A percentile compares a stretch with the other conserved stretches of the same genome.
Evolutionary conservation across 371 early-diverging fungal species (phyloP).

Genomic region (Circinella minor): DNA sequence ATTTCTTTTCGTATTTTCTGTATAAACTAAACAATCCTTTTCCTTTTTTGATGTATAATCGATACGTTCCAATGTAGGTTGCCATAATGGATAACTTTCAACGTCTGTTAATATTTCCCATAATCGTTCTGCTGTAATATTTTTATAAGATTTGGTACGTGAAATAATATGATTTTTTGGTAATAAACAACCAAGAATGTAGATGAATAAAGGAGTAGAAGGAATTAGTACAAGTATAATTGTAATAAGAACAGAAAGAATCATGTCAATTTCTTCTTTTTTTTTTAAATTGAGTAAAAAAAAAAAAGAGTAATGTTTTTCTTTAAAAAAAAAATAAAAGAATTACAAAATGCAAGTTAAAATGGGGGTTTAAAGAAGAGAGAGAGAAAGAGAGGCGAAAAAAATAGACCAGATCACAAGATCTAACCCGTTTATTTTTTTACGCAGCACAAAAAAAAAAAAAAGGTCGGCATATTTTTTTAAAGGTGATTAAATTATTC

Average conservation of each 20-base stretch:
- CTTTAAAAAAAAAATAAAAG: neutral
- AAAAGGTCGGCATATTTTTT: neutral
- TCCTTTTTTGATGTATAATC: constrained; percentile 23
- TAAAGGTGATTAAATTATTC: no score
- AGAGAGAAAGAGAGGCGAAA: neutral
- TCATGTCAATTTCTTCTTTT: constrained; percentile 8
- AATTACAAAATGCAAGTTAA: no score
- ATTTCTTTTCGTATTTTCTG: constrained; percentile 10
- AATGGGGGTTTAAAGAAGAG: neutral
- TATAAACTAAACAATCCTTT: constrained; percentile 13
- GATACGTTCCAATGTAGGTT: constrained; percentile 34
- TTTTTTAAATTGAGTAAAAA: no score
- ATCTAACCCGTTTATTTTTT: no score
- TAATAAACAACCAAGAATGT: constrained; percentile 22
- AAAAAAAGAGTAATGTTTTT: neutral
- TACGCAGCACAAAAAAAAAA: constrained; percentile 1
- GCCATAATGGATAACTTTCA: constrained; percentile 45
- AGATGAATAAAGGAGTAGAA: constrained; percentile 22
- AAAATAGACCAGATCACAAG: neutral
- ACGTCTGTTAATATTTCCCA: constrained; percentile 50
- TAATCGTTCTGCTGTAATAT: constrained; percentile 33
- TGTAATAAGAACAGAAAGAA: constrained; percentile 8
- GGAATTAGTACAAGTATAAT: constrained; percentile 16
- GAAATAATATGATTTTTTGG: constrained; percentile 25
- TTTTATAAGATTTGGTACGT: constrained; percentile 14